These are phyloP conservation scores for Podila epigama DNA, from an alignment of 192 early-diverging fungal genomes.

Conservation along the genomic window DNA sequence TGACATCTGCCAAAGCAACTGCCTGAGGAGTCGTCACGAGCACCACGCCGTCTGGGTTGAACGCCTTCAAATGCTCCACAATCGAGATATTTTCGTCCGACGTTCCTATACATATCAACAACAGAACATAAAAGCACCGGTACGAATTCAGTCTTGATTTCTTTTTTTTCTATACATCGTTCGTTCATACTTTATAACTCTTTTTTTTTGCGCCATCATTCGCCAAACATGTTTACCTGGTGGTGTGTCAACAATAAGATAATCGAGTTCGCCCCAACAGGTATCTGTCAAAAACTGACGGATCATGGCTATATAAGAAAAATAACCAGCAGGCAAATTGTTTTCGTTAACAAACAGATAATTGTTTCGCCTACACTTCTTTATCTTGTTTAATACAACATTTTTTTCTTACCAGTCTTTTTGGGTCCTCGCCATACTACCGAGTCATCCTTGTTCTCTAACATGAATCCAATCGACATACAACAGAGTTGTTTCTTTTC, in stretches of 20 bases:
- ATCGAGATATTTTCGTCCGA: constrained; percentile 97
- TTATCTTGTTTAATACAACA: not conserved
- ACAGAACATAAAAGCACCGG: not conserved
- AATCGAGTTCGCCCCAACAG: constrained; percentile 96
- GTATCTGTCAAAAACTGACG: constrained; percentile 97
- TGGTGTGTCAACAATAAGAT: constrained; percentile 95
- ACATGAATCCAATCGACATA: constrained; percentile 98
- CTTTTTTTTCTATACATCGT: too few relatives aligned
- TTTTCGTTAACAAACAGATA: not conserved
- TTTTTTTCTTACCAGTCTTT: constrained; percentile 79
- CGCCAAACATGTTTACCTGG: constrained; percentile 55
- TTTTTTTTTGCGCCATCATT: not conserved
- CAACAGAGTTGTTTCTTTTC: constrained; percentile 74
- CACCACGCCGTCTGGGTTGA: constrained; percentile 85
- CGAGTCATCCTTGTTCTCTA: constrained; percentile 87
- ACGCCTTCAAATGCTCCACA: constrained; percentile 88
- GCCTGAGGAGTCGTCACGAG: constrained; percentile 96
- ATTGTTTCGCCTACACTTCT: not conserved
- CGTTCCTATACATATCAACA: constrained; percentile 65
- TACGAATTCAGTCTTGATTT: too few relatives aligned
- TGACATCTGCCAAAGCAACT: constrained; percentile 85
- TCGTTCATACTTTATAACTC: not conserved
- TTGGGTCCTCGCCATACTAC: constrained; percentile 99
- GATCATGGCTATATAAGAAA: constrained; percentile 81
- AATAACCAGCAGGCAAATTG: not conserved